Conservation (phyloP, 129 eudicot species). For the Artemisia annua region DNA sequence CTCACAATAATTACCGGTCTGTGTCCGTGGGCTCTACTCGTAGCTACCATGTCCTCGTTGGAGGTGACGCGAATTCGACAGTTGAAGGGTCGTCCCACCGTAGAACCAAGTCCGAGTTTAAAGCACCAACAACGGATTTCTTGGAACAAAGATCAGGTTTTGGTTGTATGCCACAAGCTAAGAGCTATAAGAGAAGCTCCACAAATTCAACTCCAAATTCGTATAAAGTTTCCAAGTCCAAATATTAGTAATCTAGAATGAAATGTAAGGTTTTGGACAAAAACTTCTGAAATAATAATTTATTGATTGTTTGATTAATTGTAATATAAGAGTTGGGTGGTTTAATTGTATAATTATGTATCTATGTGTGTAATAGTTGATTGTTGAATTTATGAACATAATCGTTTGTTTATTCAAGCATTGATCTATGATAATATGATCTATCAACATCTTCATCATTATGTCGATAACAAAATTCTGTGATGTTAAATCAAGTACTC, state of each 20-base stretch:
- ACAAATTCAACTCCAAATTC: slow-evolving; percentile 29
- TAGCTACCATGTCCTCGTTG: slow-evolving; percentile 46
- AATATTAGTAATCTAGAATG: not conserved
- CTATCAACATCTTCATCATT: too few species aligned
- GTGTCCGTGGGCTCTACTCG: slow-evolving; percentile 50
- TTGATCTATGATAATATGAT: too few species aligned
- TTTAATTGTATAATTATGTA: too few species aligned
- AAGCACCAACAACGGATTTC: slow-evolving; percentile 19
- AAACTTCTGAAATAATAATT: not conserved
- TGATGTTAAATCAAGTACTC: too few species aligned
- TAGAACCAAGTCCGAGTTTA: slow-evolving; percentile 43
- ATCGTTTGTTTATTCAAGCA: too few species aligned
- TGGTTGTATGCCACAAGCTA: slow-evolving; percentile 29
- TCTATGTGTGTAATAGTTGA: too few species aligned
- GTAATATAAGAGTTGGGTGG: too few species aligned
- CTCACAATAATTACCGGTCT: slow-evolving; percentile 43
- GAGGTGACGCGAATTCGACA: slow-evolving; percentile 26
- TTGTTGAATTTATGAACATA: too few species aligned
- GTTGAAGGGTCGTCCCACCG: slow-evolving; percentile 46
- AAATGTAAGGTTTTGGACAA: slow-evolving; percentile 18
- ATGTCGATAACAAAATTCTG: too few species aligned
- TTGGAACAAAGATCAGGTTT: slow-evolving; percentile 27
- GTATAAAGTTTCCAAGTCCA: slow-evolving; percentile 15
- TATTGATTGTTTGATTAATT: not conserved
- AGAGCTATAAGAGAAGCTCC: slow-evolving; percentile 23